Evolutionary conservation across 2,329 filamentous ascomycete genomes (phyloP), one percentile per base, ranked within the genome.

Genomic region (Colletotrichum zoysiae): DNA sequence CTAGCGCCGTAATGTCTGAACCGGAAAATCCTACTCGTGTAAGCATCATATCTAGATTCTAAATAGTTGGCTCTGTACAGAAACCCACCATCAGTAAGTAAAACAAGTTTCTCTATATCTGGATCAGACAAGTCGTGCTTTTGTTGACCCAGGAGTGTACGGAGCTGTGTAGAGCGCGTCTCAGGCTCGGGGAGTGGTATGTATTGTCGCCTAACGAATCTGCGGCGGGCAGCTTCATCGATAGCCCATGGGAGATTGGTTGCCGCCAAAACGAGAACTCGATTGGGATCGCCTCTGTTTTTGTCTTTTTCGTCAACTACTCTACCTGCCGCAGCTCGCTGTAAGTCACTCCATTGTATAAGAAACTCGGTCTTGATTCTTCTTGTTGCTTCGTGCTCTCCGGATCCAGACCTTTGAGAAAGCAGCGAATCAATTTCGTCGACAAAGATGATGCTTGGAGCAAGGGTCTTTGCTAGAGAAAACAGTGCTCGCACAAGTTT

Each of bases 241-340:
- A 99, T 98, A 44, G 95, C 95, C 96, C 96, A 99, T 0, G 96
- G 96, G 70, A 98, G 81, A 79, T 99, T 99, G 0, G 96, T 99
- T 26, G 96, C 96, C 1, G 96, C 96, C 46, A 99, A 88, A 0
- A 99, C 96, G 18, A 99, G 86, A 1, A 99, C 96, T 64, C 95
- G 88, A 74, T 91, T 96, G 5, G 95, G 90, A 81, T 98, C 95
- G 0, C 94, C 94, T 66, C 87, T 86, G 71, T 92, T 89, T 75
- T 89, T 93, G 46, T 93, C 90, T 70, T 87, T 91, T 18, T 89
- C 87, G 18, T 81, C 87, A 59, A 89, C 85, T 78, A 97, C 94
- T 48, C 93, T 88, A 0, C 95, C 95, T 5, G 95, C 95, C 8
- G 96, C 96, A 3, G 96, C 96, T 74, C 94, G 91, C 78, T 97